Conservation (phyloP, 352 stramenopile genomes). For the Pythium dissimile region DNA sequence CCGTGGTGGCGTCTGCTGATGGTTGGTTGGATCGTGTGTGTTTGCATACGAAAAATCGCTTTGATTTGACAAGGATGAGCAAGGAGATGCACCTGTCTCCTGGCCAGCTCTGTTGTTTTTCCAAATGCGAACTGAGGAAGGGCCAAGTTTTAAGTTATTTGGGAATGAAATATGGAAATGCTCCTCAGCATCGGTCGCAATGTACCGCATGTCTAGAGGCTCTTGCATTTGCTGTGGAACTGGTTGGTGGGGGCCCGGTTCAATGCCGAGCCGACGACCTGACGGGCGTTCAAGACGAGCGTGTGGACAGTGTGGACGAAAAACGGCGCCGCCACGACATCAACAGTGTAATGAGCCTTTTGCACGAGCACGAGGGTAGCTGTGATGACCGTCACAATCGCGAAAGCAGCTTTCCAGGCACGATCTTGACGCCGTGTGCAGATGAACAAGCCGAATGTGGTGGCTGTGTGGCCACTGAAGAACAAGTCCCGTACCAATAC, state of each 20-base stretch:
- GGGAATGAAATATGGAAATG: background rate
- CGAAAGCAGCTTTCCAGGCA: conserved; percentile 27
- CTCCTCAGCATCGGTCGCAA: background rate
- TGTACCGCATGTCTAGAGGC: background rate
- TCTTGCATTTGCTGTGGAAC: conserved; percentile 10
- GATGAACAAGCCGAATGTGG: conserved; percentile 31
- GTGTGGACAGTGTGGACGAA: conserved; percentile 32
- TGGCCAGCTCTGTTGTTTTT: too few relatives aligned
- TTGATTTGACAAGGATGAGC: too few relatives aligned
- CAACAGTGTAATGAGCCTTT: conserved; percentile 37
- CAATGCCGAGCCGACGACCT: background rate
- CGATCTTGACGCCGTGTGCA: conserved; percentile 23
- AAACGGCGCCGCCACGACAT: conserved; percentile 35
- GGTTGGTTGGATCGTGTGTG: background rate
- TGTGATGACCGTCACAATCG: conserved; percentile 19
- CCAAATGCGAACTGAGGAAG: background rate
- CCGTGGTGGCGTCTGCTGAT: background rate
- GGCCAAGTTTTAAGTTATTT: background rate
- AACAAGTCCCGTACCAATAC: conserved; percentile 34
- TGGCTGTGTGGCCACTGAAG: conserved; percentile 37
- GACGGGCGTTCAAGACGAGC: conserved; percentile 13
- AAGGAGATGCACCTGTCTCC: too few relatives aligned
- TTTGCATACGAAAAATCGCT: conserved; percentile 6
- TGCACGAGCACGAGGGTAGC: conserved; percentile 27
- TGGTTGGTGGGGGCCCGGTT: background rate